Conservation (phyloP, 768 basidiomycete species). For the Cyclocybe aegerita region DNA sequence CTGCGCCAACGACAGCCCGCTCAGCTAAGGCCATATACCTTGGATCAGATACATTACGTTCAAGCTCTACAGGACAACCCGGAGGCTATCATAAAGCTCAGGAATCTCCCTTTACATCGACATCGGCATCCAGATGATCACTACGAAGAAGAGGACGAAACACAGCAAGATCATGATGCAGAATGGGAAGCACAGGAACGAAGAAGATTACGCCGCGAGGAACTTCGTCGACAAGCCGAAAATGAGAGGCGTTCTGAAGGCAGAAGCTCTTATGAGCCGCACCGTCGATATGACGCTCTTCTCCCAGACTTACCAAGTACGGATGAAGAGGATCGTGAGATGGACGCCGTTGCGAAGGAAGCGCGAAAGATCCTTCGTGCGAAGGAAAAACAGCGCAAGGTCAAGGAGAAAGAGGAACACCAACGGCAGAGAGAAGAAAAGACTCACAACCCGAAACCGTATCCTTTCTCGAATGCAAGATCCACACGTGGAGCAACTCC, state of each 20-base stretch:
- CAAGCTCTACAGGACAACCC: conserved; percentile 50
- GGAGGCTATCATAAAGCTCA: conserved; percentile 64
- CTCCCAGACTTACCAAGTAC: conserved; percentile 37
- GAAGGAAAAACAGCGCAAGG: conserved; percentile 17
- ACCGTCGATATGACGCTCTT: conserved; percentile 30
- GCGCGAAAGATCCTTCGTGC: conserved; percentile 27
- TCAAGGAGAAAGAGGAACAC: conserved; percentile 14
- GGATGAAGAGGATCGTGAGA: conserved; percentile 38
- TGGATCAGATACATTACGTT: conserved; percentile 55
- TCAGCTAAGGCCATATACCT: conserved; percentile 63
- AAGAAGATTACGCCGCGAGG: conserved; percentile 2
- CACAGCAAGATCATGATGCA: conserved; percentile 22
- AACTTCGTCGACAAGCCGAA: not conserved
- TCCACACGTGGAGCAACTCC: not conserved
- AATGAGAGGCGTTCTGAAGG: not conserved
- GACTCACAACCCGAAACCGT: conserved; percentile 16
- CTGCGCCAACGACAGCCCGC: conserved; percentile 53
- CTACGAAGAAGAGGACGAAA: conserved; percentile 31
- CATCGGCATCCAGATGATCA: conserved; percentile 24
- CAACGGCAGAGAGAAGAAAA: conserved; percentile 10
- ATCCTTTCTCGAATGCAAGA: conserved; percentile 12
- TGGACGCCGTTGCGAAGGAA: conserved; percentile 30
- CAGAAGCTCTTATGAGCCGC: conserved; percentile 1
- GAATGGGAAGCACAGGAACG: conserved; percentile 16
- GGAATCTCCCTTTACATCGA: conserved; percentile 28